Evolutionary conservation across 169 alveolate genomes (phyloP).

Genomic region (Plasmodium gonderi): DNA sequence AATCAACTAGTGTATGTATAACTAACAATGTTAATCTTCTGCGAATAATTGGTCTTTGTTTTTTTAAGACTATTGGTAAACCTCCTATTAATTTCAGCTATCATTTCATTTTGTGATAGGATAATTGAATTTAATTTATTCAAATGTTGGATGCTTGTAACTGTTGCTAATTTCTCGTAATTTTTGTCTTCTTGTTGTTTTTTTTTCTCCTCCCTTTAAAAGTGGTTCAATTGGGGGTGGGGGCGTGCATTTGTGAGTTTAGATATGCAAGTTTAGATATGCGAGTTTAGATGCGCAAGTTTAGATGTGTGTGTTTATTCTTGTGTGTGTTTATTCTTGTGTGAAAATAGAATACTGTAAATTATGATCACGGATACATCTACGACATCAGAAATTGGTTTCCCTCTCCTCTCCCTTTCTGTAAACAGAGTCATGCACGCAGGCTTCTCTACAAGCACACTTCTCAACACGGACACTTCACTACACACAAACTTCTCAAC

Average conservation of each 20-base stretch:
- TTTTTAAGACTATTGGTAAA: constrained; percentile 15
- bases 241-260: too few species aligned
- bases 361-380: too few species aligned
- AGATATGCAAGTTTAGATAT: too few species aligned
- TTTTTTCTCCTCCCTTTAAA: constrained; percentile 34
- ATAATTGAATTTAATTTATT: constrained; percentile 38
- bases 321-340: too few species aligned
- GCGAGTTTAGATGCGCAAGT: too few species aligned
- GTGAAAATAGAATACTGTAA: too few species aligned
- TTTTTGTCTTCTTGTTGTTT: constrained; percentile 19
- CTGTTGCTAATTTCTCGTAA: constrained; percentile 22
- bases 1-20: too few species aligned
- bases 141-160: constrained; percentile 19
- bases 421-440: background rate
- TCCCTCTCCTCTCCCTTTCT: background rate
- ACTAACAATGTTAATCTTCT: constrained; percentile 45
- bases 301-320: too few species aligned
- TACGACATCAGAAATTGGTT: background rate
- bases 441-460: too few species aligned
- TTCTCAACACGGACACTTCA: too few species aligned
- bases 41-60: constrained; percentile 10
- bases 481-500: too few species aligned
- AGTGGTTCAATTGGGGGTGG: background rate
- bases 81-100: constrained; percentile 29
- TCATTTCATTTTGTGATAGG: constrained; percentile 47